Percentiles rank a stretch among this genome's conserved stretches.
These are phyloP conservation scores for Jatropha multifida DNA, from an alignment of 441 rosid species.

Conservation along the genomic window DNA sequence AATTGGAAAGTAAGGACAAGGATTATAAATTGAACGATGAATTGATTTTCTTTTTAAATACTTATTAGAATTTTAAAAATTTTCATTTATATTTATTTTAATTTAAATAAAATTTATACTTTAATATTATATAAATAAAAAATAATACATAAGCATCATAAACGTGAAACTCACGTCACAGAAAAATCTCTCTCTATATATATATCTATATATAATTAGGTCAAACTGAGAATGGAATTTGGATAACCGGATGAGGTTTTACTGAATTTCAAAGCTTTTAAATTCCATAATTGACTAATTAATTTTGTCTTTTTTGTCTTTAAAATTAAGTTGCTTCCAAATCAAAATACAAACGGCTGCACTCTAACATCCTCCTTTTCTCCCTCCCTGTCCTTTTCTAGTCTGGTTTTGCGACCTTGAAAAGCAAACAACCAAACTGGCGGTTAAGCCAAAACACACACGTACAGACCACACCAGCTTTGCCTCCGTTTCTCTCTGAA, in stretches of 20 bases:
- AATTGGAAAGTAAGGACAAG: no score
- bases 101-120: no score
- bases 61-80: no score
- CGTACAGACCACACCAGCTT: background rate
- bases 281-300: background rate
- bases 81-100: no score
- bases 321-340: background rate
- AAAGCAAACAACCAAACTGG: slow-evolving; percentile 46
- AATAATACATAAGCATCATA: no score
- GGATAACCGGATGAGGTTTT: background rate
- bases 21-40: no score
- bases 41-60: no score
- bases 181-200: no score
- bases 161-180: no score
- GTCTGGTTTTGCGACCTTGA: slow-evolving; percentile 44
- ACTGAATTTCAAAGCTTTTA: background rate
- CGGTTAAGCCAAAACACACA: slow-evolving; percentile 31
- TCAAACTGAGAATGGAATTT: no score
- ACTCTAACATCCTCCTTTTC: slow-evolving; percentile 16
- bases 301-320: background rate
- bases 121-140: no score
- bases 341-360: background rate
- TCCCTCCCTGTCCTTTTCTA: slow-evolving; percentile 24
- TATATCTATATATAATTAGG: no score
- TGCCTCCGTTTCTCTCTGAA: slow-evolving; percentile 10